These are phyloP conservation scores for Colletotrichum tropicicola DNA, from an alignment of 2,329 filamentous ascomycete species.

Conservation along the genomic window DNA sequence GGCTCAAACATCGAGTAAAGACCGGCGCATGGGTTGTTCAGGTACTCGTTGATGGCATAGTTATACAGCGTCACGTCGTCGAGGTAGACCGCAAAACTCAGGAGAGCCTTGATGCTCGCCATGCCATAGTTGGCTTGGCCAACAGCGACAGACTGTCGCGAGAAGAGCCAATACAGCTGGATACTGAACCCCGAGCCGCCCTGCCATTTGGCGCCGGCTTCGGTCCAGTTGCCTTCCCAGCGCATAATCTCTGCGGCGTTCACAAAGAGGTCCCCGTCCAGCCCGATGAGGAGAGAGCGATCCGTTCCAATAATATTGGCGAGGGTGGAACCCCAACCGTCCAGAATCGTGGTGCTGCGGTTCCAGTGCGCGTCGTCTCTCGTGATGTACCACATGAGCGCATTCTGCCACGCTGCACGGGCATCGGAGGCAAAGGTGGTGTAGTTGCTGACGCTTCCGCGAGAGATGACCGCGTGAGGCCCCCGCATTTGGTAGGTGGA, in stretches of 20 bases:
- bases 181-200: slow-evolving; percentile 47
- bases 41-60: slow-evolving; percentile 46
- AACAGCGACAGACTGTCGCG: slow-evolving; percentile 45
- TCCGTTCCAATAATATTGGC: slow-evolving; percentile 44
- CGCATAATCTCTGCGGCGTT: slow-evolving; percentile 55
- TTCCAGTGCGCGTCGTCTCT: slow-evolving; percentile 44
- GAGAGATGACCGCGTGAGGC: slow-evolving; percentile 40
- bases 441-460: slow-evolving; percentile 45
- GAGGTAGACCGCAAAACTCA: slow-evolving; percentile 49
- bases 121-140: slow-evolving; percentile 54
- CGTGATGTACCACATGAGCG: slow-evolving; percentile 54
- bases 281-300: slow-evolving; percentile 44
- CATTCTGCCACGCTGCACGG: slow-evolving; percentile 49
- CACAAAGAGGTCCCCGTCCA: slow-evolving; percentile 49
- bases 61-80: slow-evolving; percentile 51
- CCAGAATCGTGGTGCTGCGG: slow-evolving; percentile 43
- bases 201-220: slow-evolving; percentile 42
- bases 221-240: slow-evolving; percentile 50
- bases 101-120: slow-evolving; percentile 47
- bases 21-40: slow-evolving; percentile 47
- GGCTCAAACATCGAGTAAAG: slow-evolving; percentile 39
- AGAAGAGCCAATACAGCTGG: slow-evolving; percentile 52
- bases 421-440: slow-evolving; percentile 44
- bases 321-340: slow-evolving; percentile 44
- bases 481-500: slow-evolving; percentile 39